Percentiles rank a stretch among this genome's conserved stretches.
These are phyloP conservation scores for Aspergillus phoenicis DNA, from an alignment of 2,329 filamentous ascomycete species.

Conservation along the genomic window DNA sequence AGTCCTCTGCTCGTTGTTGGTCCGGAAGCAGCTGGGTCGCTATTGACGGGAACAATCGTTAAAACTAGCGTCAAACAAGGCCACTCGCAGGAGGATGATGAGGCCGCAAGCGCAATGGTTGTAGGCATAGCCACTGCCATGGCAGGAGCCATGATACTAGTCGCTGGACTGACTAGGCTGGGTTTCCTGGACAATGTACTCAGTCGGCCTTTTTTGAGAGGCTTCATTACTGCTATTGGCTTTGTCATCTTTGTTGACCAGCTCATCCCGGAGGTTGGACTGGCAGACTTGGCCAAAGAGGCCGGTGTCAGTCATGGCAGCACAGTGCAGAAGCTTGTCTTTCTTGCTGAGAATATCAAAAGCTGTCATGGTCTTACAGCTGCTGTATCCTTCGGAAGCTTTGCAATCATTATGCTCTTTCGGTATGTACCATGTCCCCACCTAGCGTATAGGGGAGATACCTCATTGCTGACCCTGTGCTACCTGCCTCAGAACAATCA, in stretches of 20 bases:
- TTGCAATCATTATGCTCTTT: slow-evolving; percentile 86
- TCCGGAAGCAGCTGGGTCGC: slow-evolving; percentile 88
- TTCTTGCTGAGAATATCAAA: slow-evolving; percentile 68
- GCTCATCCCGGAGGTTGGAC: slow-evolving; percentile 83
- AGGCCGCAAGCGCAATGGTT: slow-evolving; percentile 74
- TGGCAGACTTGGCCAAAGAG: slow-evolving; percentile 66
- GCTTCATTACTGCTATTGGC: slow-evolving; percentile 96
- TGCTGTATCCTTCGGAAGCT: slow-evolving; percentile 75
- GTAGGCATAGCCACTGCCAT: slow-evolving; percentile 87
- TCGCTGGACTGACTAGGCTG: slow-evolving; percentile 79
- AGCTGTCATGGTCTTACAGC: slow-evolving; percentile 74
- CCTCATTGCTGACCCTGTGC: slow-evolving; percentile 7
- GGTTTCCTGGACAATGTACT: slow-evolving; percentile 95
- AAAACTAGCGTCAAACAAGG: slow-evolving; percentile 73
- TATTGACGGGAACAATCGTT: slow-evolving; percentile 85
- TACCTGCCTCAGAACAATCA: slow-evolving; percentile 65
- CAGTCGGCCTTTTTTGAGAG: slow-evolving; percentile 85
- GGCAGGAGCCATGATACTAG: slow-evolving; percentile 83
- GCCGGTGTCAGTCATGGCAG: slow-evolving; percentile 73
- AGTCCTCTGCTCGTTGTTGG: slow-evolving; percentile 93
- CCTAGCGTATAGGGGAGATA: not conserved
- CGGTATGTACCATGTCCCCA: slow-evolving; percentile 56
- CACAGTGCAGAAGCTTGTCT: slow-evolving; percentile 80
- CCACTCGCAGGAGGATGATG: slow-evolving; percentile 64
- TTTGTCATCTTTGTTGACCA: slow-evolving; percentile 97